These are phyloP conservation scores for Leccinum disarticulatum DNA, from an alignment of 768 basidiomycete genomes.

Conservation along the genomic window DNA sequence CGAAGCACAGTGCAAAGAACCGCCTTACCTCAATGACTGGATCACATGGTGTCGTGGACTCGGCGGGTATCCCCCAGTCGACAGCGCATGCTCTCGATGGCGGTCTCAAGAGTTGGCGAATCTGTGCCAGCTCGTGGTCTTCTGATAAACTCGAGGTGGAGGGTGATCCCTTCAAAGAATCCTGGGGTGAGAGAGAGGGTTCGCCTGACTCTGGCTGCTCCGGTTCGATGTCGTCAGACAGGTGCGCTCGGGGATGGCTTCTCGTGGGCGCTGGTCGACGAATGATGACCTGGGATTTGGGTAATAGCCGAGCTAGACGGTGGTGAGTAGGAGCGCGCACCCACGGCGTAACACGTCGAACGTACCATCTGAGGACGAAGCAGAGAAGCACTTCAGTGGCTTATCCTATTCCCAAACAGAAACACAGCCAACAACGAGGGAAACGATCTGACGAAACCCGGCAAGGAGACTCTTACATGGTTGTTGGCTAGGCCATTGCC, in stretches of 20 bases:
- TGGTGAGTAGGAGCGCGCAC: background rate
- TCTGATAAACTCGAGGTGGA: constrained; percentile 22
- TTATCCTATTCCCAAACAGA: constrained; percentile 66
- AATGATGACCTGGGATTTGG: constrained; percentile 61
- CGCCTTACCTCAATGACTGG: constrained; percentile 57
- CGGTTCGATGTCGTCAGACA: constrained; percentile 44
- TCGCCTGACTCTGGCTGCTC: constrained; percentile 10
- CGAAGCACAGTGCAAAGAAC: background rate
- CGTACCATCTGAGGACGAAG: constrained; percentile 32
- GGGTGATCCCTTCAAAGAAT: constrained; percentile 14
- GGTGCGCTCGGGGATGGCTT: constrained; percentile 48
- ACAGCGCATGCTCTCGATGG: constrained; percentile 60
- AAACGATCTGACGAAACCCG: constrained; percentile 45
- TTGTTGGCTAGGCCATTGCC: constrained; percentile 20
- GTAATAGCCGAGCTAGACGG: constrained; percentile 39
- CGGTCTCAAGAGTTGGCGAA: constrained; percentile 59
- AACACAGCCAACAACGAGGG: constrained; percentile 64
- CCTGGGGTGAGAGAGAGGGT: constrained; percentile 14
- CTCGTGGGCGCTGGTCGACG: constrained; percentile 49
- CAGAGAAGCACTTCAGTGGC: constrained; percentile 38
- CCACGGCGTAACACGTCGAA: background rate
- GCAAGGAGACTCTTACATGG: constrained; percentile 64
- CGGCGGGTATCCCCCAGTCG: constrained; percentile 79
- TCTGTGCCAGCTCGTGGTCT: constrained; percentile 49
- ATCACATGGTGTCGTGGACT: constrained; percentile 54